Base-by-base conservation (phyloP, 805 yeast genomes). In the Candida sakaeoensis region DNA sequence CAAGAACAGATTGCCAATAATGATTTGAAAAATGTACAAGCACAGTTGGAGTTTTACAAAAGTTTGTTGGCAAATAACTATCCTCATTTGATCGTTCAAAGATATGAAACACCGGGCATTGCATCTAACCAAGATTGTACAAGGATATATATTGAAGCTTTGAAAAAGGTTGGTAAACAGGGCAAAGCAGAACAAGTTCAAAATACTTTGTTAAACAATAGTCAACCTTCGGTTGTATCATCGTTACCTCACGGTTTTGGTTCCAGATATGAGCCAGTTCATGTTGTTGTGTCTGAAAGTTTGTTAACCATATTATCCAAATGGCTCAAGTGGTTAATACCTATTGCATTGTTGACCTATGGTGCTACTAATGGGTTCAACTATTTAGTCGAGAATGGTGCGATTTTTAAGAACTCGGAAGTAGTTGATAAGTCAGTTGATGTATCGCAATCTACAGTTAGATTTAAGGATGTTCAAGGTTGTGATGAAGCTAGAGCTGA, bases 401-500 rank as follows among this genome's bases (percentile, higher is more conserved):
- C 93, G 31, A 81, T 91, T 16, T 74, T 89, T 64, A 86, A 85
- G 53, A 74, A 76, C 49, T 61, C 84, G 10, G 89, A 85, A 48
- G 77, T 79, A 12, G 80, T 79, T 27, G 93, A 85, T 49, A 84
- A 85, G 56, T 74, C 87, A 3, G 83, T 87, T 31, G 96, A 89
- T 52, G 89, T 86, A 38, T 77, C 87, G 15, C 84, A 82, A 58
- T 84, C 91, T 5, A 85, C 85, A 29, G 97, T 90, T 28, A 82
- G 80, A 58, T 93, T 93, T 61, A 77, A 80, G 33, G 99, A 93
- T 60, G 98, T 95, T 25, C 83, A 90, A 55, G 99, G 99, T 42
- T 95, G 91, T 46, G 99, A 95, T 63, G 99, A 93, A 68, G 99
- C 99, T 3, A 81, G 97, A 55, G 87, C 95, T 6, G 99, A 93